phyloP scores from a whole-genome alignment of 371 early-diverging fungal genomes.

The Apophysomyces elegans region DNA sequence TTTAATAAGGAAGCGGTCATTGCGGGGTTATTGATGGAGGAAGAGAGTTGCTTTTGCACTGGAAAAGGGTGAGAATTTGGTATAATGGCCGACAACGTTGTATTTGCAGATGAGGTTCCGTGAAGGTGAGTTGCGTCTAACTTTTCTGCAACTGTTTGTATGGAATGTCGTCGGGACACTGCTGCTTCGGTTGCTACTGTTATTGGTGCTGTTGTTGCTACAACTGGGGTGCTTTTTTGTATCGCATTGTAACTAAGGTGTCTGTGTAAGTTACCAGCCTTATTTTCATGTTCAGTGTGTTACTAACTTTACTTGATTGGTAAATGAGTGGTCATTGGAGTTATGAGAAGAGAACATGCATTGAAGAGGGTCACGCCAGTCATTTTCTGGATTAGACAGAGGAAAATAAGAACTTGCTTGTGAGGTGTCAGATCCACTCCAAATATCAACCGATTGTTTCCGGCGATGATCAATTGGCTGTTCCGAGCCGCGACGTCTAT shows the following conservation, averaged over 20 bases:
- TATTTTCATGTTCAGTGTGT: not conserved
- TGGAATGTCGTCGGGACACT: not conserved
- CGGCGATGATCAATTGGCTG: conserved; percentile 26
- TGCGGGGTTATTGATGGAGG: not conserved
- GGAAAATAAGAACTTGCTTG: conserved; percentile 4
- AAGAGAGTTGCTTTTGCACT: not conserved
- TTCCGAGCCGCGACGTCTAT: conserved; percentile 37
- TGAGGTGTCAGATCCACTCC: not conserved
- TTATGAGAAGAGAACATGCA: conserved; percentile 19
- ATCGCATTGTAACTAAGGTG: not conserved
- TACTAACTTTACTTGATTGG: conserved; percentile 14
- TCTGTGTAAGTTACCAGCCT: not conserved
- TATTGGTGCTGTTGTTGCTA: no score
- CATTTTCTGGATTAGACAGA: conserved; percentile 37
- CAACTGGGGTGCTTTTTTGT: not conserved
- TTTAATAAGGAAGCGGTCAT: not conserved
- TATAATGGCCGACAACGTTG: not conserved
- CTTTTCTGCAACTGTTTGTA: not conserved
- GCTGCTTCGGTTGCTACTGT: no score
- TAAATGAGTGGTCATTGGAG: conserved; percentile 22
- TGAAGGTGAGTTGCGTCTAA: not conserved
- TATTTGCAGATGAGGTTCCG: not conserved
- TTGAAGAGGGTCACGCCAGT: conserved; percentile 30
- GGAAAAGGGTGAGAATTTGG: not conserved
- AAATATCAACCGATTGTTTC: conserved; percentile 27